Evolutionary conservation across 2,329 filamentous ascomycete species (phyloP).

Genomic region (Geoglossum cookeanum): DNA sequence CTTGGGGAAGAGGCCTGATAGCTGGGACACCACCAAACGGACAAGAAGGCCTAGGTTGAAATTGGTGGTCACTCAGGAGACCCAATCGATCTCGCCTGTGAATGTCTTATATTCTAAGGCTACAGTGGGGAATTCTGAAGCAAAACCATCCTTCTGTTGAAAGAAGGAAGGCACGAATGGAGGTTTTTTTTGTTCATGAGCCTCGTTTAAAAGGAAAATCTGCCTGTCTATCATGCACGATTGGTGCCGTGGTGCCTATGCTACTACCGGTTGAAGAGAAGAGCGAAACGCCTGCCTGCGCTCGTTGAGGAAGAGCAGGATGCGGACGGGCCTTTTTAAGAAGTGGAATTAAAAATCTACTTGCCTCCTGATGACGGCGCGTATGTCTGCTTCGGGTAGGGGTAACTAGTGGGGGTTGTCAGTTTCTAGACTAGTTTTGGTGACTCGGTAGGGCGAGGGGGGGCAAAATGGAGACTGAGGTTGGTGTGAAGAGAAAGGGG

Average conservation of each 20-base stretch:
- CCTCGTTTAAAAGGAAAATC: not conserved
- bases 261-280: not conserved
- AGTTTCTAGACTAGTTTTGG: slow-evolving; percentile 5
- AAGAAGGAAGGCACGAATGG: not conserved
- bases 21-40: not conserved
- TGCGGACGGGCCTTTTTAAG: not conserved
- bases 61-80: not conserved
- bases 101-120: not conserved
- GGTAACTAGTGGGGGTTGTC: slow-evolving; percentile 35
- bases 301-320: not conserved
- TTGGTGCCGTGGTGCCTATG: not conserved
- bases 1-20: not conserved
- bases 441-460: slow-evolving; percentile 6
- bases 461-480: not conserved
- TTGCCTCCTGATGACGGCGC: slow-evolving; percentile 22
- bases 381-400: slow-evolving; percentile 67
- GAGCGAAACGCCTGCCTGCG: not conserved
- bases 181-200: not conserved
- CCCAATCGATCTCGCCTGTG: not conserved
- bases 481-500: not conserved
- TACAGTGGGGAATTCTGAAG: not conserved
- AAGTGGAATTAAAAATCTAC: not conserved
- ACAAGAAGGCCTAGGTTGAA: not conserved
- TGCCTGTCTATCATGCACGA: not conserved
- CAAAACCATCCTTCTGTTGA: not conserved